Evolutionary conservation across 331 rosid genomes (phyloP), one percentile per base, ranked within the genome.

Genomic region (Ulmus americana): DNA sequence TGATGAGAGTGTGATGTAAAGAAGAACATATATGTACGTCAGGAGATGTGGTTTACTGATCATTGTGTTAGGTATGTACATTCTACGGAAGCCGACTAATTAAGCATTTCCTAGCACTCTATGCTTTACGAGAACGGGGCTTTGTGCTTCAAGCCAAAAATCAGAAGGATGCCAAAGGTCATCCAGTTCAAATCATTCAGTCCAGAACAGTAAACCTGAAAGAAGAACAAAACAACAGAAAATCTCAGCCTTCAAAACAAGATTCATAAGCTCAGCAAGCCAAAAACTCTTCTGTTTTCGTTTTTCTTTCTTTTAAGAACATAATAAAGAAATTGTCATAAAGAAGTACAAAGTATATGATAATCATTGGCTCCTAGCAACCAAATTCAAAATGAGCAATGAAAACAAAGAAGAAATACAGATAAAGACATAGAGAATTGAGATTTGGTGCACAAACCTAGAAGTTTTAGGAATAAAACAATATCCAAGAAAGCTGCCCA

Each of bases 1-100:
- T 3, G 63, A 49, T 40, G 39, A 42, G 38, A 45, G 61, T 8
- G 63, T 20, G 68, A 54, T 52, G 50, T 50, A 59, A 35, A 73
- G 57, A 0, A 55, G n/a, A 50, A 66, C 46, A 45, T 35, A 43
- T 47, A 63, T 46, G 13, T 47, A 63, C 45, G 68, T 63, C 18
- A 63, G 48, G 5, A 46, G 55, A 47, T 38, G 22, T 28, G 47
- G 68, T 45, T 39, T 35, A 28, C 43, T 14, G 68, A 46, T 63
- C 68, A 63, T 46, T 47, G n/a, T 47, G 65, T 10, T 13, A 2
- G 14, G 15, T 35, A 14, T 44, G 22, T 20, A 4, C 2, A 6
- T 59, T 43, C 50, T 59, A 38, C 42, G 15, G 9, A 56, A 56
- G 12, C 44, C 61, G 44, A 28, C 39, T 39, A n/a, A 39, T 57